Evolutionary conservation across 192 early-diverging fungal genomes (phyloP), one percentile per base, ranked within the genome.

Genomic region (Coemansia sp.): DNA sequence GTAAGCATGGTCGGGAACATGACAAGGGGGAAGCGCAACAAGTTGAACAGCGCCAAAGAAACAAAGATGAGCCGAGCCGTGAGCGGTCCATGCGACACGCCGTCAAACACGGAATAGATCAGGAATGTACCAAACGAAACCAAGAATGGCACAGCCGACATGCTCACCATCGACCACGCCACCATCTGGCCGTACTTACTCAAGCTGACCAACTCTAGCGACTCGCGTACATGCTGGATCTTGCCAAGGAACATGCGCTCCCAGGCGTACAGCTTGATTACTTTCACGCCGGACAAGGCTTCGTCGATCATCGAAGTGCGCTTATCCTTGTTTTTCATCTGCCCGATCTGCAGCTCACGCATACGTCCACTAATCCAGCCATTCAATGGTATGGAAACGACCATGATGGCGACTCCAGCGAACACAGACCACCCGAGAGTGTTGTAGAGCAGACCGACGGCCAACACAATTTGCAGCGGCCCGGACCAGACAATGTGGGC

Each of bases 261-360:
- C 93, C 94, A 98, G 20, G 96, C 95, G 69, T 97, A 98, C 35
- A 98, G 84, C 73, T 97, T 98, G 82, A 98, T 96, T 22, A 98
- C 93, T 63, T 92, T 93, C 65, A 95, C 94, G 41, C 94, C 96
- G 50, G 90, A 91, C 69, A 98, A 71, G 12, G 93, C 73, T 82
- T 98, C 96, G 74, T 95, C 79, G 83, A 93, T 92, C 49, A 93
- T 62, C 71, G 86, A 88, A 12, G 87, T 89, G 35, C 91, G 78
- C n/a, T 60, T 53, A 64, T 94, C 93, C 62, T 95, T 94, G 86
- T 93, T 92, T 50, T 71, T 80, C 95, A 98, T 98, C 74, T 95
- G 94, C 20, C 66, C 70, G 67, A 89, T 88, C 68, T 94, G 91
- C 22, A 93, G 78, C 22, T 50, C 84, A 16, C 91, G 87, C 77